Percentiles rank a stretch among this genome's conserved stretches.
These are phyloP conservation scores for Cryomyces minteri DNA, from an alignment of 495 filamentous ascomycete species.

Conservation along the genomic window DNA sequence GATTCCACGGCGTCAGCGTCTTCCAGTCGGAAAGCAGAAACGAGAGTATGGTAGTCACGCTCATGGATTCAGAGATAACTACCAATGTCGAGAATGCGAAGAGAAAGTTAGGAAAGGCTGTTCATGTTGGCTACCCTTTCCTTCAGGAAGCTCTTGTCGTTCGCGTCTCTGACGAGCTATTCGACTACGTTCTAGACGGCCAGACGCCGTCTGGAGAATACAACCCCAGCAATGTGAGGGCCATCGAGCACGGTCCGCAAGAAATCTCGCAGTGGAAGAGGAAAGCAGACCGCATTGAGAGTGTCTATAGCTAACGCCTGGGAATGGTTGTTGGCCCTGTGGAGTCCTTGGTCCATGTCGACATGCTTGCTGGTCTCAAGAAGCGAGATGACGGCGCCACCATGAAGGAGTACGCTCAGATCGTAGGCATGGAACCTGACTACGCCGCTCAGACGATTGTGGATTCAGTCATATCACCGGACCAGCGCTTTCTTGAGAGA, in stretches of 20 bases:
- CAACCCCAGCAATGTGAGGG: slow-evolving; percentile 36
- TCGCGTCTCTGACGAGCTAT: slow-evolving; percentile 82
- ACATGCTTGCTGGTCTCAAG: slow-evolving; percentile 76
- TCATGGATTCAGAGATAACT: slow-evolving; percentile 52
- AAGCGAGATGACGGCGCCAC: slow-evolving; percentile 85
- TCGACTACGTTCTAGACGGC: slow-evolving; percentile 52
- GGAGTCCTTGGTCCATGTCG: slow-evolving; percentile 76
- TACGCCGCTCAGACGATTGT: slow-evolving; percentile 84
- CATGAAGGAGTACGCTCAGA: slow-evolving; percentile 79
- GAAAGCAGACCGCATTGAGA: slow-evolving; percentile 71
- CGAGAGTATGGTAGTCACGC: slow-evolving; percentile 84
- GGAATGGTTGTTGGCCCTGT: slow-evolving; percentile 76
- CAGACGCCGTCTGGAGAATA: slow-evolving; percentile 15
- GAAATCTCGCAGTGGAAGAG: slow-evolving; percentile 69
- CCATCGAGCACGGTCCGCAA: slow-evolving; percentile 51
- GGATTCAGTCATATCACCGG: slow-evolving; percentile 76
- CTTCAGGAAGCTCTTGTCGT: slow-evolving; percentile 83
- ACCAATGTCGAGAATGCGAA: slow-evolving; percentile 56
- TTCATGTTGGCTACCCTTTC: slow-evolving; percentile 91
- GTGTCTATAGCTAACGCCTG: slow-evolving; percentile 70
- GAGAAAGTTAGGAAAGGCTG: slow-evolving; percentile 60
- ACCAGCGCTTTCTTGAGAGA: slow-evolving; percentile 81
- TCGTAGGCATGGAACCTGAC: slow-evolving; percentile 80
- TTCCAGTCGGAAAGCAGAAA: slow-evolving; percentile 95
- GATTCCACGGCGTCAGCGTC: slow-evolving; percentile 85